Base-by-base conservation (phyloP, 176 grass and related monocot species). In the Oryza meyeriana region DNA sequence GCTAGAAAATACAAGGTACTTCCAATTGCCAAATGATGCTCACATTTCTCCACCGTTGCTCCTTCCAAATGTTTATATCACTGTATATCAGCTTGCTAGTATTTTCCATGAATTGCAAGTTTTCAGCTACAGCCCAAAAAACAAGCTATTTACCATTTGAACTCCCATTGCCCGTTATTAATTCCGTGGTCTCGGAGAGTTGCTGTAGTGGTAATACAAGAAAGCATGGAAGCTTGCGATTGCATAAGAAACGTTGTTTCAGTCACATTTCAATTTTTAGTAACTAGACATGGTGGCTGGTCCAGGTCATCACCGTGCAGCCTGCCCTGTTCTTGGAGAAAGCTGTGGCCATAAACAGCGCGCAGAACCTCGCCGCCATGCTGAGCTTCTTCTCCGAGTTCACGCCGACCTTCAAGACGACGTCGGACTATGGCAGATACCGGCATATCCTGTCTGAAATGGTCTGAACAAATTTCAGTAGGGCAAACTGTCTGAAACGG, bases 1-100 rank as follows among this genome's bases (percentile, higher is more conserved):
- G 92, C 95, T 18, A 89, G 92, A 80, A 98, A 95, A 87, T 80
- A 98, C 79, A 94, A 91, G 92, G 95, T 98, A 89, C n/a, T 25
- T 25, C 22, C n/a, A n/a, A n/a, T 14, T 63, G 4, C 18, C n/a
- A 16, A 27, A 26, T n/a, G 17, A 33, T 35, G 31, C 79, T 71
- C 48, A 36, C 8, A 12, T 55, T 20, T 61, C 26, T 1, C n/a
- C 30, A 3, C 29, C 17, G 4, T 11, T 38, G 5, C 24, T 9
- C 22, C 16, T 10, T 47, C 62, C 22, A 14, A 61, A 35, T 10
- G 8, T 61, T 7, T 52, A 52, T 1, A 50, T 52, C 47, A 52
- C 47, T 52, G 1, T 33, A 52, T 52, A 48, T 14, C n/a, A 10
- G 12, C 74, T 18, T 77, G 33, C 22, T 52, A 1, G 48, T 52